phyloP scores from a whole-genome alignment of 495 filamentous ascomycete genomes.

The Tuber microsphaerosporum region DNA sequence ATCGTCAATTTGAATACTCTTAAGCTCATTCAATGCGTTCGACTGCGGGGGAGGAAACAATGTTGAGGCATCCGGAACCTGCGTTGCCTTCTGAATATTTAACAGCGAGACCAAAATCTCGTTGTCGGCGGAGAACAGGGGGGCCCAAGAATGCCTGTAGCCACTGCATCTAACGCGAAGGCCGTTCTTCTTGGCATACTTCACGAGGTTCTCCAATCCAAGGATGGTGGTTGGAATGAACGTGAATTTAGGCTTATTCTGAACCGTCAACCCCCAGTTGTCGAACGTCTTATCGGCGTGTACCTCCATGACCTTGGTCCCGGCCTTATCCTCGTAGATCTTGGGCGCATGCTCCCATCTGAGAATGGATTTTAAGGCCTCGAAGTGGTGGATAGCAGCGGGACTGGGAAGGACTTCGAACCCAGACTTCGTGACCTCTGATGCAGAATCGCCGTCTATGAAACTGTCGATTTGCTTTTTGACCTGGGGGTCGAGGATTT shows the following conservation, averaged over 20 bases:
- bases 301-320: constrained; percentile 25
- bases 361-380: not conserved
- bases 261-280: constrained; percentile 50
- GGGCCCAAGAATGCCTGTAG: constrained; percentile 49
- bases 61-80: constrained; percentile 45
- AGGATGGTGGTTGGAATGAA: constrained; percentile 47
- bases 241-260: constrained; percentile 47
- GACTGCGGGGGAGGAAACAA: constrained; percentile 39
- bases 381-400: constrained; percentile 13
- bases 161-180: constrained; percentile 47
- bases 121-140: constrained; percentile 46
- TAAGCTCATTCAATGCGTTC: constrained; percentile 21
- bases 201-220: constrained; percentile 48
- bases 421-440: constrained; percentile 15
- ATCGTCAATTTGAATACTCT: constrained; percentile 44
- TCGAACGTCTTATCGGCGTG: constrained; percentile 40
- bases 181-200: constrained; percentile 42
- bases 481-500: not conserved
- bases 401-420: constrained; percentile 15
- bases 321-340: constrained; percentile 17
- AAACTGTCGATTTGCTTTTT: constrained; percentile 10
- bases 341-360: constrained; percentile 3
- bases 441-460: constrained; percentile 20
- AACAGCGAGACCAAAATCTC: constrained; percentile 51
- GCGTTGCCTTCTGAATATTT: constrained; percentile 42